phyloP scores from a whole-genome alignment of 768 basidiomycete genomes.

The Coprinopsis cinerea region DNA sequence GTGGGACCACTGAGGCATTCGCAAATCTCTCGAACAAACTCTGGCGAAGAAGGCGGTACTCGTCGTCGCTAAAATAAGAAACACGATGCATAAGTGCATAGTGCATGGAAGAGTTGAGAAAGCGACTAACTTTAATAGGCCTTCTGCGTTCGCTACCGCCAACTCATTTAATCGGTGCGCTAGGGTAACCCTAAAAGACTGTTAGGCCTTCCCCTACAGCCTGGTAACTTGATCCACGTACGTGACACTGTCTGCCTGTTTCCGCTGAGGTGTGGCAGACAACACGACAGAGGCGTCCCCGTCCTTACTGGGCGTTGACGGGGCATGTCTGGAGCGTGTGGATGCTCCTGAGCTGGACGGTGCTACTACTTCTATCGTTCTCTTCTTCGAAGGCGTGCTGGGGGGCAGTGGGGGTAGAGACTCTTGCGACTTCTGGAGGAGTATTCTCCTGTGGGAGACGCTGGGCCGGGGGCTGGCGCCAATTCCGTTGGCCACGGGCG shows the following conservation, averaged over 20 bases:
- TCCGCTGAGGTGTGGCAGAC: constrained; percentile 6
- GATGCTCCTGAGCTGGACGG: background rate
- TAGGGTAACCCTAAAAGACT: constrained; percentile 53
- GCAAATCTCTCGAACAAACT: constrained; percentile 80
- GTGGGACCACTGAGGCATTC: constrained; percentile 48
- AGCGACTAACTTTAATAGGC: constrained; percentile 59
- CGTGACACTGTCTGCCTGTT: constrained; percentile 35
- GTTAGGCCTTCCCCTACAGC: background rate
- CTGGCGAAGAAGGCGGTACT: constrained; percentile 78
- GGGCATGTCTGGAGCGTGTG: background rate
- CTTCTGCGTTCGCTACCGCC: constrained; percentile 74
- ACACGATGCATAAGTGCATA: constrained; percentile 5
- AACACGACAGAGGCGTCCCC: constrained; percentile 1
- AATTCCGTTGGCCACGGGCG: constrained; percentile 10
- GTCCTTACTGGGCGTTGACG: background rate
- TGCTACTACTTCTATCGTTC: background rate
- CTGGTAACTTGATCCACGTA: constrained; percentile 21
- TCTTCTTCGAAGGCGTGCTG: constrained; percentile 17
- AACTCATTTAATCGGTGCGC: constrained; percentile 80
- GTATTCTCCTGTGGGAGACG: constrained; percentile 6
- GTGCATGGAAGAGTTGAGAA: background rate
- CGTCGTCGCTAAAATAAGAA: constrained; percentile 58
- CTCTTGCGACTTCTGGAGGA: constrained; percentile 2
- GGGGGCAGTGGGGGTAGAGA: constrained; percentile 22
- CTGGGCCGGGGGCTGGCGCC: constrained; percentile 18